These are phyloP conservation scores for Brassica balearica DNA, from an alignment of 441 rosid genomes.

Conservation along the genomic window DNA sequence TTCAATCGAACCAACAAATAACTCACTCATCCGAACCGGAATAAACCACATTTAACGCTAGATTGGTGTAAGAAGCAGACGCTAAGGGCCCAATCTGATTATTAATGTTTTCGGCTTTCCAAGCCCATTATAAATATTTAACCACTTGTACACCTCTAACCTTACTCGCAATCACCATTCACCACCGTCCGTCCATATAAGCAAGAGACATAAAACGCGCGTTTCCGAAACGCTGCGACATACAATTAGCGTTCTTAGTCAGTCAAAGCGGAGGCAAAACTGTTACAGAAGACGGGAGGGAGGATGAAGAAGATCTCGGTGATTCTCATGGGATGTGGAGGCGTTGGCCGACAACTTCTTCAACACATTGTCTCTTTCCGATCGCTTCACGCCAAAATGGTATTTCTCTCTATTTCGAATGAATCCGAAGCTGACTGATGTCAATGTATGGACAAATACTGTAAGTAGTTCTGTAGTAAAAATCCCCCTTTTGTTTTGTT, in stretches of 20 bases:
- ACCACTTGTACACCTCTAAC: no score
- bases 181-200: background rate
- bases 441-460: background rate
- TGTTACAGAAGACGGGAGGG: conserved; percentile 29
- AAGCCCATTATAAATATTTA: no score
- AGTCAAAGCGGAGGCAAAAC: background rate
- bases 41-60: no score
- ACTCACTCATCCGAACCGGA: no score
- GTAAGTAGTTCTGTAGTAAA: background rate
- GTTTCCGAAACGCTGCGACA: background rate
- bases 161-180: background rate
- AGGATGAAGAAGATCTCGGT: conserved; percentile 71
- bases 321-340: conserved; percentile 86
- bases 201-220: background rate
- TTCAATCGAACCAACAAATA: no score
- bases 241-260: background rate
- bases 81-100: no score
- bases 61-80: no score
- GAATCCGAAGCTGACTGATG: background rate
- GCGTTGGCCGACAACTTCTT: conserved; percentile 89
- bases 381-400: conserved; percentile 79
- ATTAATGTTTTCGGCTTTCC: no score
- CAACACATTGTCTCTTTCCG: conserved; percentile 85
- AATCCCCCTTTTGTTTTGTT: background rate
- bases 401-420: conserved; percentile 32